Evolutionary conservation across 805 yeast genomes (phyloP).

Genomic region (Phaffomyces opuntiae): DNA sequence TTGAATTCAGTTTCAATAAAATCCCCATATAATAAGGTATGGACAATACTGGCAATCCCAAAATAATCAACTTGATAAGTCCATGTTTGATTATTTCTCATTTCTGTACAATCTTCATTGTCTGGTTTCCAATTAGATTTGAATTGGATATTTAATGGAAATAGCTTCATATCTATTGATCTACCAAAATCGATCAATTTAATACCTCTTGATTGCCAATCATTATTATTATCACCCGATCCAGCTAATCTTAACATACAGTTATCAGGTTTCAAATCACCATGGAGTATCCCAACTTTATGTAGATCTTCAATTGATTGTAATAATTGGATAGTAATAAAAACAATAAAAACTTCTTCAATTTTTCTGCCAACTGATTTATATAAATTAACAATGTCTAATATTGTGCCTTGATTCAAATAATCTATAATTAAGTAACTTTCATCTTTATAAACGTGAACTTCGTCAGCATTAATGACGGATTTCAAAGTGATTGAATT

Average conservation of each 20-base stretch:
- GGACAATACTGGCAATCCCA: constrained; percentile 72
- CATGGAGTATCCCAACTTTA: constrained; percentile 62
- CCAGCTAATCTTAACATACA: constrained; percentile 60
- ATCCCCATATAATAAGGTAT: constrained; percentile 65
- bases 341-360: constrained; percentile 60
- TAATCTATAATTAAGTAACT: constrained; percentile 20
- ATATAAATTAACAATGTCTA: constrained; percentile 56
- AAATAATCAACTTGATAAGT: constrained; percentile 75
- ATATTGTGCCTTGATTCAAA: constrained; percentile 58
- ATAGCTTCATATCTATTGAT: constrained; percentile 61
- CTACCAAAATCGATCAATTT: constrained; percentile 77
- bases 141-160: constrained; percentile 46
- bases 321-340: constrained; percentile 58
- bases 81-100: constrained; percentile 59
- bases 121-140: constrained; percentile 53
- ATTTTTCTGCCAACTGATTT: constrained; percentile 28
- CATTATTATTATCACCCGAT: constrained; percentile 26
- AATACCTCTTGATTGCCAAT: constrained; percentile 49
- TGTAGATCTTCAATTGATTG: constrained; percentile 58
- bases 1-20: constrained; percentile 40
- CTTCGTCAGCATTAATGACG: constrained; percentile 42
- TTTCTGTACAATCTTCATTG: constrained; percentile 66
- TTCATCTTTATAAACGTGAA: constrained; percentile 33
- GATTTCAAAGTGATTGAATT: constrained; percentile 26
- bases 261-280: constrained; percentile 81